These are phyloP conservation scores for Cercospora brassicicola DNA, from an alignment of 2,329 filamentous ascomycete species.

Conservation along the genomic window DNA sequence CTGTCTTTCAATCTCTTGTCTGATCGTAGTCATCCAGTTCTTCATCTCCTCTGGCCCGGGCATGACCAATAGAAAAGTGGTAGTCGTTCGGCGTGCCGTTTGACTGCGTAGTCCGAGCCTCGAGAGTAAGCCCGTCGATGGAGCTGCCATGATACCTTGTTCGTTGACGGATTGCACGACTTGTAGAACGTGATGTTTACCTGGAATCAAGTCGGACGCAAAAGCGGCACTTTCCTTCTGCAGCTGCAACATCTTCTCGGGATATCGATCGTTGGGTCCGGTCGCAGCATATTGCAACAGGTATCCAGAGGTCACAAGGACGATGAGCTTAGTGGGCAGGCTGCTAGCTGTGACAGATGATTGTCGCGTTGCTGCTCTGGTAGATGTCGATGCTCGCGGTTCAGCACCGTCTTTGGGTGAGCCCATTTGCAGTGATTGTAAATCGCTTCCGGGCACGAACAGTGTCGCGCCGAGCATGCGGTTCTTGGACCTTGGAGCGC, in stretches of 20 bases:
- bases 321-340: constrained; percentile 68
- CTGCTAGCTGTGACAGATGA: constrained; percentile 43
- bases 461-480: constrained; percentile 14
- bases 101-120: constrained; percentile 59
- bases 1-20: constrained; percentile 68
- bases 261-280: constrained; percentile 68
- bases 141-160: constrained; percentile 52
- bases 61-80: constrained; percentile 71
- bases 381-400: constrained; percentile 20
- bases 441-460: constrained; percentile 15
- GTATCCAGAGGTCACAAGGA: constrained; percentile 69
- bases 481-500: constrained; percentile 27
- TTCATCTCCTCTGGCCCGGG: constrained; percentile 74
- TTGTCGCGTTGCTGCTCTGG: constrained; percentile 19
- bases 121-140: constrained; percentile 64
- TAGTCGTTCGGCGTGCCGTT: constrained; percentile 42
- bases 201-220: constrained; percentile 75
- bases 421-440: constrained; percentile 15
- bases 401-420: constrained; percentile 21
- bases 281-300: constrained; percentile 72
- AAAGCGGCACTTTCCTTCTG: constrained; percentile 76
- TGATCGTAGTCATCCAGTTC: constrained; percentile 67
- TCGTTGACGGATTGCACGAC: constrained; percentile 66
- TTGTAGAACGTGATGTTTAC: constrained; percentile 76
- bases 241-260: constrained; percentile 71